Conservation (phyloP, 129 eudicot species). For the Escallonia herrerae region DNA sequence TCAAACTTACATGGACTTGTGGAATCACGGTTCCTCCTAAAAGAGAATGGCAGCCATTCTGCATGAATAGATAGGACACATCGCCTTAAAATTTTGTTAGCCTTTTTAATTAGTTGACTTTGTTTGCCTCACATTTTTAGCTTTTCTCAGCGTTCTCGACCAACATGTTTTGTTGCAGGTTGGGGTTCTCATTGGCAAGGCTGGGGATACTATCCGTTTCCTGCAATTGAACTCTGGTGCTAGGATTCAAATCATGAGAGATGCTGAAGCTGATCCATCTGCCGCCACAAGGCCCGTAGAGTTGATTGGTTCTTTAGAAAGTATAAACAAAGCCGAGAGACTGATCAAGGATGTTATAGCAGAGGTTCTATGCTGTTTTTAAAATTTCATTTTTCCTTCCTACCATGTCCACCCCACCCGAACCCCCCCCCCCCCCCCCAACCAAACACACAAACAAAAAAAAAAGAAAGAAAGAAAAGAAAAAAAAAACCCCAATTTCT, state of each 20-base stretch:
- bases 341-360: constrained; percentile 91
- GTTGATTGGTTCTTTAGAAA: constrained; percentile 69
- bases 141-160: neutral
- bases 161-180: constrained; percentile 43
- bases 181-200: constrained; percentile 94
- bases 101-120: neutral
- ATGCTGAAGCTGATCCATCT: constrained; percentile 85
- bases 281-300: constrained; percentile 69
- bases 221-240: constrained; percentile 89
- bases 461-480: no score
- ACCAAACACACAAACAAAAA: no score
- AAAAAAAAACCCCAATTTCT: no score
- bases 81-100: neutral
- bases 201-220: constrained; percentile 83
- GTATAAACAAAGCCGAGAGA: constrained; percentile 75
- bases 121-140: no score
- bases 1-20: neutral
- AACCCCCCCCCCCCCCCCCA: no score
- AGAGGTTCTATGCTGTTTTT: constrained; percentile 36
- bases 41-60: neutral
- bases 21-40: neutral
- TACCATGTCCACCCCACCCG: no score
- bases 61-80: neutral
- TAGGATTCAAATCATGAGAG: constrained; percentile 84
- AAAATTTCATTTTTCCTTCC: neutral